Base-by-base conservation (phyloP, 2,329 filamentous ascomycete species). In the Hymenoscyphus salicellus region DNA sequence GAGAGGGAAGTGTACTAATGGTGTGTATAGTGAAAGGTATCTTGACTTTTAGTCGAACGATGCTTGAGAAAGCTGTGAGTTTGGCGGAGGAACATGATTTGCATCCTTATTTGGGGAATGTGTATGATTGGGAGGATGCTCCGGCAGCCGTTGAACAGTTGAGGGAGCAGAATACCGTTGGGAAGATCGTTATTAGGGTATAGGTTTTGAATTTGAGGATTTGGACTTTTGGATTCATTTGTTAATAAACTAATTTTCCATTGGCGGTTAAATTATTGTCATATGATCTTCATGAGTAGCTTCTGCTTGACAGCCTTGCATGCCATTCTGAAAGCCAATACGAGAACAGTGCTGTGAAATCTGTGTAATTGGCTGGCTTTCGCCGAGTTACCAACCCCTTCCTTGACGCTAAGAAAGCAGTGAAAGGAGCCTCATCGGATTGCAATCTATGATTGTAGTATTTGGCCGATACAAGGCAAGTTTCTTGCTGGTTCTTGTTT, bases 21-120 rank as follows among this genome's bases (percentile, higher is more conserved):
- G 20, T 23, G 41, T 38, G n/a, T 46, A 23, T 20, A 83, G 93
- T 57, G 89, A 94, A 64, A 83, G 87, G 73, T 83, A 84, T 23
- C 97, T 96, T 75, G 92, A 96, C 80, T 84, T 86, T 52, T 81
- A 81, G 75, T 76, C 97, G 75, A 83, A 92, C 68, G 89, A 96
- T 78, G 84, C 72, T 78, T 89, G 62, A 88, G 92, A 72, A 84
- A 90, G 78, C 90, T 90, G 64, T 75, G 95, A 73, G 89, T 90
- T 0, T 83, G 85, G 73, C 91, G 96, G 74, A 83, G 84, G 75
- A 85, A 85, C 67, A 89, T 90, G 7, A 83, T 82, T 88, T 97
- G 73, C 91, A 90, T 80, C 82, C 94, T 36, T 83, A 96, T 36
- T 92, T 96, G 75, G 55, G 55, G 5, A 91, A 87, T 74, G 89